Evolutionary conservation across 2,329 filamentous ascomycete species (phyloP).

Genomic region (Trichoderma gracile): DNA sequence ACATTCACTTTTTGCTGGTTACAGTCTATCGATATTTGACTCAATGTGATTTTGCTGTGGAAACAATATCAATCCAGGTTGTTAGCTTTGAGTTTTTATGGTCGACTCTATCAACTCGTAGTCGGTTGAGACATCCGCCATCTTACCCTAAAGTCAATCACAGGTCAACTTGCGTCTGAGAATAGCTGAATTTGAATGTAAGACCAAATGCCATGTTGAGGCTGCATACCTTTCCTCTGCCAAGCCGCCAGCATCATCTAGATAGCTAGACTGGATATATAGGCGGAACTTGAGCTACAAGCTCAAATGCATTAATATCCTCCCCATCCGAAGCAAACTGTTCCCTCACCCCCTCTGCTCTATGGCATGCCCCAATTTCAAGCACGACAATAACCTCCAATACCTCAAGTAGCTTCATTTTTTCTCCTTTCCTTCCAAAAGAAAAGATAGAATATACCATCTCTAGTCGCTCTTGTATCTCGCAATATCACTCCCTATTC

Average conservation of each 20-base stretch:
- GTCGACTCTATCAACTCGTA: no score
- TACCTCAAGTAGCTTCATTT: background rate
- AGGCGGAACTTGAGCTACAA: background rate
- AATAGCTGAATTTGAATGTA: background rate
- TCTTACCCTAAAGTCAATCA: no score
- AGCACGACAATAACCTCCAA: no score
- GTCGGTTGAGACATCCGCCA: no score
- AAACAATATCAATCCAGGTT: no score
- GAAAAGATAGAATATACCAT: no score
- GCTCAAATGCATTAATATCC: background rate
- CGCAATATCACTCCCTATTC: background rate
- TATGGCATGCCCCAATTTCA: background rate
- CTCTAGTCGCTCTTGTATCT: background rate
- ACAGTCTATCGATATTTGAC: no score
- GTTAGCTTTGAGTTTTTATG: no score
- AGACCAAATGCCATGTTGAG: no score
- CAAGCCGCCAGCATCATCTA: background rate
- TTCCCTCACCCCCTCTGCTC: background rate
- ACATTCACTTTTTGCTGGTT: no score
- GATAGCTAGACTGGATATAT: background rate
- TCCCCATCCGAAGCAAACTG: background rate
- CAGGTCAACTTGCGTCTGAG: background rate
- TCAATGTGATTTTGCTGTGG: no score
- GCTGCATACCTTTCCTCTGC: background rate
- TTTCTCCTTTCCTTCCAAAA: background rate